Conservation (phyloP, 1,284 basidiomycete genomes). For the Malassezia furfur region DNA sequence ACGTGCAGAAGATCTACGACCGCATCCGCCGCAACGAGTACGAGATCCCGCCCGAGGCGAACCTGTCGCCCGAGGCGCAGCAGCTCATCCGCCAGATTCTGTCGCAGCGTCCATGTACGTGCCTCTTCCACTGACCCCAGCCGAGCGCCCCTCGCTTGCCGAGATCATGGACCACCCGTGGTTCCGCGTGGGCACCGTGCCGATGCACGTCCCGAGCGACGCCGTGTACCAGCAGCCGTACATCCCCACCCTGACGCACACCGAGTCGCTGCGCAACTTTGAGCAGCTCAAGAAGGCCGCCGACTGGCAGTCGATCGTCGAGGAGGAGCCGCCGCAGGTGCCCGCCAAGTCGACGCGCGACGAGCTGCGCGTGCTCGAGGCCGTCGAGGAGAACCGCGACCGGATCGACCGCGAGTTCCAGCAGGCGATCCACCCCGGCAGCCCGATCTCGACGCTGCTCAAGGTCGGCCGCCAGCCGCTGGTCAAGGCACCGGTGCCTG, state of each 20-base stretch:
- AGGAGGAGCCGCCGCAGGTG: constrained; percentile 20
- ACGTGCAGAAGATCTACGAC: constrained; percentile 59
- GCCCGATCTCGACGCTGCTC: constrained; percentile 82
- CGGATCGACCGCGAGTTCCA: constrained; percentile 78
- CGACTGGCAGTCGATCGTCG: constrained; percentile 27
- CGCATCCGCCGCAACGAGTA: constrained; percentile 90
- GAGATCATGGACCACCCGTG: constrained; percentile 77
- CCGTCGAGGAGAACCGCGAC: constrained; percentile 40
- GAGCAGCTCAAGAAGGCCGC: constrained; percentile 33
- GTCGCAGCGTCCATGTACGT: constrained; percentile 53
- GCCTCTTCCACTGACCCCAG: constrained; percentile 27
- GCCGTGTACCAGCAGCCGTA: constrained; percentile 67
- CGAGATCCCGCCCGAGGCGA: constrained; percentile 72
- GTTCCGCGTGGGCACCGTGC: constrained; percentile 73
- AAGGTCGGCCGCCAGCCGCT: constrained; percentile 46
- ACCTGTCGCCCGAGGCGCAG: constrained; percentile 63
- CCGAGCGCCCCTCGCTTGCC: constrained; percentile 67
- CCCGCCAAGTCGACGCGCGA: constrained; percentile 13
- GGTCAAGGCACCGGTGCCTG: constrained; percentile 26
- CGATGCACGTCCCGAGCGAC: constrained; percentile 65
- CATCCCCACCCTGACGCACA: constrained; percentile 54
- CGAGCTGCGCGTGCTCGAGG: constrained; percentile 30
- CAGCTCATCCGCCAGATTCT: constrained; percentile 76
- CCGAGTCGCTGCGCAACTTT: constrained; percentile 32
- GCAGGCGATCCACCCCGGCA: constrained; percentile 85